Conservation (phyloP, 2,329 filamentous ascomycete species). For the Nemania abortiva region DNA sequence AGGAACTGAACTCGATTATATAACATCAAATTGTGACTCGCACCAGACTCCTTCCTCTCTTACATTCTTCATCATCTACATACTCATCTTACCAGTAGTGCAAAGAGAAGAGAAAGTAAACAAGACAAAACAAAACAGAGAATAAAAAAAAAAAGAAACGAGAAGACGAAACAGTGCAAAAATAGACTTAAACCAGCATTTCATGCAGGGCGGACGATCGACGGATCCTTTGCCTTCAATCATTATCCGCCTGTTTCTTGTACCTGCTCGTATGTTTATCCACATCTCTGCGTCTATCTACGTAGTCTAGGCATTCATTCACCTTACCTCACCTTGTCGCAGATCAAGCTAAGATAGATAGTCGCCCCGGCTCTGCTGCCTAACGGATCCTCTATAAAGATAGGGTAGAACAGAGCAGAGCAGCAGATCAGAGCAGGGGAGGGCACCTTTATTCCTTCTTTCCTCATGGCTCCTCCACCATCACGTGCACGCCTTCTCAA, state of each 20-base stretch:
- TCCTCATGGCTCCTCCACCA: neutral
- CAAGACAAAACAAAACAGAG: too few species aligned
- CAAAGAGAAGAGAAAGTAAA: neutral
- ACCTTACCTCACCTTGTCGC: neutral
- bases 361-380: neutral
- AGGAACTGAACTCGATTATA: neutral
- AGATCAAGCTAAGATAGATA: neutral
- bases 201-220: neutral
- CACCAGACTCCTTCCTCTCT: neutral
- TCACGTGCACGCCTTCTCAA: neutral
- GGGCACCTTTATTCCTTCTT: neutral
- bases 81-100: neutral
- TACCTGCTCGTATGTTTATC: neutral
- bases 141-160: too few species aligned
- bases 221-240: too few species aligned
- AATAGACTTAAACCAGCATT: neutral
- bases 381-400: constrained; percentile 2
- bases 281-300: neutral
- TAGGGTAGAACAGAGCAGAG: neutral
- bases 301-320: neutral
- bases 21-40: neutral
- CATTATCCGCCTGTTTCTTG: neutral
- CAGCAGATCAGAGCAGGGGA: neutral
- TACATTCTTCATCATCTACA: neutral
- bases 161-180: neutral